Base-by-base conservation (phyloP, 805 yeast genomes). In the Pichia phayaonensis region DNA sequence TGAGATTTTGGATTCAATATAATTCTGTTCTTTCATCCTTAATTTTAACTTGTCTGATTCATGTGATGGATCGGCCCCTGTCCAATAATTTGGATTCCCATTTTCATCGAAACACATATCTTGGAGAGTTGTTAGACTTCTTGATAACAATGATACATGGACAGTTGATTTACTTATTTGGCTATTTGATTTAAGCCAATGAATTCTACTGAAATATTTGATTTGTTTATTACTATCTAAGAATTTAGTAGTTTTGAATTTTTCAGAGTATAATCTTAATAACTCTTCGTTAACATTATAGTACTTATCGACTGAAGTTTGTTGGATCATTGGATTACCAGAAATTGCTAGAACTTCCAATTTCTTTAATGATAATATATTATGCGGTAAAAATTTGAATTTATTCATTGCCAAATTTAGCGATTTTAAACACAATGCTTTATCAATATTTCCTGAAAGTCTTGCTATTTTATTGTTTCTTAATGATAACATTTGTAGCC, bases 371-470 rank as follows among this genome's bases (percentile, higher is more conserved):
- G 72, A 65, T n/a, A 81, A 61, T 8, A 81, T 73, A 52, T 77
- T 77, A 52, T 71, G 73, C 0, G 86, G 86, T 20, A 81, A 61
- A 49, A 68, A 75, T 46, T 70, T 71, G 39, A 81, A 59, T 49
- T 76, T 71, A 58, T 81, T 81, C 22, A 74, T 68, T 8, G 76
- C 75, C 11, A 81, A 55, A n/a, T 79, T 74, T 40, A 81, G 62
- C 45, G 78, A 77, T n/a, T 72, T 71, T 51, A 81, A 64, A 49
- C 71, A 68, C 44, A 44, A 54, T 21, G 76, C 59, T 20, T 67
- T 69, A 24, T 66, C 69, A 21, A 78, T 73, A n/a, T 68, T 67
- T 1, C 80, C 76, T 0, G 83, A 80, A 16, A 78, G 57, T 34
- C 67, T 61, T 40, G 71, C 74, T 36, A 78, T 53, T 53, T 69